These are phyloP conservation scores for Cardamine resedifolia DNA, from an alignment of 345 rosid genomes.

Conservation along the genomic window DNA sequence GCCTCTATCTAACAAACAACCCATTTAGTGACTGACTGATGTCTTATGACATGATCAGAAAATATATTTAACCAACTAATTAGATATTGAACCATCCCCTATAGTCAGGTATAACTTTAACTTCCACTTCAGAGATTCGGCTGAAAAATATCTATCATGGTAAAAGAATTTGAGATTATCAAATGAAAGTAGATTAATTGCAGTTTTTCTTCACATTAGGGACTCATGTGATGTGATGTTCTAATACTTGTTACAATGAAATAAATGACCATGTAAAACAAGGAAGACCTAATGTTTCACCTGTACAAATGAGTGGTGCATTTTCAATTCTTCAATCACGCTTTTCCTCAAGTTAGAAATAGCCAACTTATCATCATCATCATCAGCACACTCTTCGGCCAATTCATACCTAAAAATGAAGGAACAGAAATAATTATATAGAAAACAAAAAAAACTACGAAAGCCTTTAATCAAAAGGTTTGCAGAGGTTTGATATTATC, in stretches of 20 bases:
- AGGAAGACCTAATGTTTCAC: slow-evolving; percentile 34
- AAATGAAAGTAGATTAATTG: neutral
- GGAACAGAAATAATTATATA: neutral
- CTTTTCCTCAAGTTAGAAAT: slow-evolving; percentile 66
- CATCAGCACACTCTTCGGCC: slow-evolving; percentile 94
- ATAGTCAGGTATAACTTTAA: neutral
- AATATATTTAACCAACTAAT: neutral
- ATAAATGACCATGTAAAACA: slow-evolving; percentile 5
- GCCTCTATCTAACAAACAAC: slow-evolving; percentile 1
- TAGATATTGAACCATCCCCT: neutral
- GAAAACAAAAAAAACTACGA: slow-evolving; percentile 23
- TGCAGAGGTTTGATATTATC: neutral
- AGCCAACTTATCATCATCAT: slow-evolving; percentile 82
- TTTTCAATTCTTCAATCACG: slow-evolving; percentile 71
- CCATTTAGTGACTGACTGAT: slow-evolving; percentile 1
- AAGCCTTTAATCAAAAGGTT: neutral
- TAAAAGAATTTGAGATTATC: neutral
- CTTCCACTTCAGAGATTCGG: neutral
- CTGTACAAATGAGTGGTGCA: slow-evolving; percentile 72
- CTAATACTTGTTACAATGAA: neutral
- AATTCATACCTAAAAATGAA: slow-evolving; percentile 59
- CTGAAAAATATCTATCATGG: neutral
- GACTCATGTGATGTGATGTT: slow-evolving; percentile 6
- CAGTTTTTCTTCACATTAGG: neutral
- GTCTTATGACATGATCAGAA: neutral